Base-by-base conservation (phyloP, 345 rosid species). In the Excoecaria cochinchinensis region DNA sequence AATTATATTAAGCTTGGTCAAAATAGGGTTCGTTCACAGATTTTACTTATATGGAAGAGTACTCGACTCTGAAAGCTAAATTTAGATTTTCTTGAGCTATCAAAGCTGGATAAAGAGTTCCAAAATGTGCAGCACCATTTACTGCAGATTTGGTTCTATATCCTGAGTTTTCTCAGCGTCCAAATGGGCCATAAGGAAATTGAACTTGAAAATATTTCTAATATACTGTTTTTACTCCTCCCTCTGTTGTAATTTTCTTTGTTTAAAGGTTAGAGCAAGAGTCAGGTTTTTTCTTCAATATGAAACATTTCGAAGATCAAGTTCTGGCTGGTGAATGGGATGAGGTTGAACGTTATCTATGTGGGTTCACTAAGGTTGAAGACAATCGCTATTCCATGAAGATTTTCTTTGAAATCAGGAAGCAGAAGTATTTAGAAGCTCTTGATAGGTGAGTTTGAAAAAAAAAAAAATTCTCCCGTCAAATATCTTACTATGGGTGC, bases 341-440 rank as follows among this genome's bases (percentile, higher is more conserved):
- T 66, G 94, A 93, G 81, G 92, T 91, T 53, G 98, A 93, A 80
- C 81, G 84, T 10, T 93, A 93, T 77, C 77, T 93, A 47, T 87
- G 88, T 60, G 97, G 96, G 5, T 94, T 89, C 77, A 94, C 98
- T 6, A 94, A 91, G 84, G 97, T 94, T 19, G 98, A 94, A 73
- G 98, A 94, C 77, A 94, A 94, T 72, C 86, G 97, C 9, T 91
- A 89, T 75, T 92, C 97, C 0, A 92, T 85, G 94, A 90, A 90
- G 86, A 89, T 90, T 4, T 90, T 90, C 90, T 92, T 92, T 76
- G 96, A 92, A 80, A 92, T 92, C 56, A 84, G 97, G 85, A 92
- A 92, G 88, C 97, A 92, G 85, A 90, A 92, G 86, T 92, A 92
- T 82, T 82, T 92, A 24, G 97, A 92, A 84, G 92, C 95, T 65